phyloP scores from a whole-genome alignment of 2,329 filamentous ascomycete genomes.

The Paramyrothecium roridum region DNA sequence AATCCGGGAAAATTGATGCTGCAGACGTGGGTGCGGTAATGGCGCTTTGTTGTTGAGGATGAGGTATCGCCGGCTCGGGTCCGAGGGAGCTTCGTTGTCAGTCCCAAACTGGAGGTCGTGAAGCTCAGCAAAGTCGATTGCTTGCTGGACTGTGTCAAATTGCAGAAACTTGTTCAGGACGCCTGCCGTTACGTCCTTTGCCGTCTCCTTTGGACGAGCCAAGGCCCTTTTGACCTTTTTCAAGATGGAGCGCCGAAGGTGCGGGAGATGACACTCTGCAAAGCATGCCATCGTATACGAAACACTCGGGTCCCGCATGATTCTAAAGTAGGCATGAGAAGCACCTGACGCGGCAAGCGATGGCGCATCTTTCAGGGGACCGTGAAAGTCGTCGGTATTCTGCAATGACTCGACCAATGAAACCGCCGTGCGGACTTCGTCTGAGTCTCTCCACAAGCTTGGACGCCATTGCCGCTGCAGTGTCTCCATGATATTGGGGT shows the following conservation, averaged over 20 bases:
- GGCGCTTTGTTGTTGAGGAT: slow-evolving; percentile 40
- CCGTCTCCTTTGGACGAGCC: slow-evolving; percentile 51
- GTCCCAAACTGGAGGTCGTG: slow-evolving; percentile 51
- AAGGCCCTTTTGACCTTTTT: slow-evolving; percentile 53
- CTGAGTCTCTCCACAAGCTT: slow-evolving; percentile 50
- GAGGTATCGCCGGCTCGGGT: slow-evolving; percentile 36
- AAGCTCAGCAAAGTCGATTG: slow-evolving; percentile 60
- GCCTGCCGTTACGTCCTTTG: slow-evolving; percentile 57
- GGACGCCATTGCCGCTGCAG: slow-evolving; percentile 56
- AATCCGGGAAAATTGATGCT: slow-evolving; percentile 51
- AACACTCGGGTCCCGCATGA: slow-evolving; percentile 52
- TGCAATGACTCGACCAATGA: slow-evolving; percentile 59
- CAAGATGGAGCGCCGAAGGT: slow-evolving; percentile 56
- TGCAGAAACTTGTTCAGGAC: slow-evolving; percentile 55
- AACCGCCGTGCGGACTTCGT: slow-evolving; percentile 59
- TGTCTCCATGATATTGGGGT: slow-evolving; percentile 51
- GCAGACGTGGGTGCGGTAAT: slow-evolving; percentile 46
- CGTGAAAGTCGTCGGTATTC: slow-evolving; percentile 53
- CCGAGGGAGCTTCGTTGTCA: slow-evolving; percentile 26
- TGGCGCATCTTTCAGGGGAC: slow-evolving; percentile 50
- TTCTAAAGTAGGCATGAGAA: slow-evolving; percentile 55
- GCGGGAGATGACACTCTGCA: slow-evolving; percentile 64
- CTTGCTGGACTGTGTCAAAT: slow-evolving; percentile 67
- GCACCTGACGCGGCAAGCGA: slow-evolving; percentile 47
- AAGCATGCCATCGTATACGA: slow-evolving; percentile 71